phyloP scores from a whole-genome alignment of 768 basidiomycete species.

The Dictyophora rubrovolvata region DNA sequence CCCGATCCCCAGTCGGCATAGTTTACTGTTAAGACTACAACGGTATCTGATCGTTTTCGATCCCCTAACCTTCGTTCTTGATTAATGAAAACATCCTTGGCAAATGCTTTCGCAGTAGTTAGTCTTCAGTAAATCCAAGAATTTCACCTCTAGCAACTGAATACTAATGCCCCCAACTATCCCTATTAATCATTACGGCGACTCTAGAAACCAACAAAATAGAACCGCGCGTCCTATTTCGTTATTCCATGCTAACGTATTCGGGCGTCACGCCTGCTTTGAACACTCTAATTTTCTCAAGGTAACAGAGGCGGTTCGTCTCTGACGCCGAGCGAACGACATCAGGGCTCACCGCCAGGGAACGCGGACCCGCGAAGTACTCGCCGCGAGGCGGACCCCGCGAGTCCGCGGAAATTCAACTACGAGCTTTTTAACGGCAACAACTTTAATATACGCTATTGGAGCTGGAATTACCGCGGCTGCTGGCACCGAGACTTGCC shows the following conservation, averaged over 20 bases:
- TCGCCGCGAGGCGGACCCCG: constrained; percentile 54
- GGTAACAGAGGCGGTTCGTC: constrained; percentile 72
- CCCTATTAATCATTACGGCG: constrained; percentile 74
- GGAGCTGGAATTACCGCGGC: constrained; percentile 25
- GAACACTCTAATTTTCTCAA: constrained; percentile 80
- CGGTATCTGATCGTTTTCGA: constrained; percentile 79
- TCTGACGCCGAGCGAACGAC: constrained; percentile 57
- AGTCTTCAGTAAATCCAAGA: constrained; percentile 72
- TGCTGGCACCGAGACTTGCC: constrained; percentile 33
- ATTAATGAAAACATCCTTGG: constrained; percentile 82
- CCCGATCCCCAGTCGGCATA: constrained; percentile 72
- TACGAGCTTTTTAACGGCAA: not conserved
- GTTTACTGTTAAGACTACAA: constrained; percentile 81
- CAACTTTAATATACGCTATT: no score
- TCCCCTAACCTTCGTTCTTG: no score
- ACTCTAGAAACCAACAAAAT: no score
- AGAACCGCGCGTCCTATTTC: not conserved
- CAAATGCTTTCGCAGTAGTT: constrained; percentile 77
- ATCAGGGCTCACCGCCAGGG: constrained; percentile 63
- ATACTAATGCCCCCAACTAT: constrained; percentile 79
- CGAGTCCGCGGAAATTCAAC: constrained; percentile 26
- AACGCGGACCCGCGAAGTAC: constrained; percentile 59
- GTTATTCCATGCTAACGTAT: not conserved
- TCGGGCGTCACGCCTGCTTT: constrained; percentile 14
- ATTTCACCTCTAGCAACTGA: constrained; percentile 69